A percentile compares a stretch with the other conserved stretches of the same genome.
phyloP scores from a whole-genome alignment of 2,329 filamentous ascomycete species.

The Biscogniauxia sp. region DNA sequence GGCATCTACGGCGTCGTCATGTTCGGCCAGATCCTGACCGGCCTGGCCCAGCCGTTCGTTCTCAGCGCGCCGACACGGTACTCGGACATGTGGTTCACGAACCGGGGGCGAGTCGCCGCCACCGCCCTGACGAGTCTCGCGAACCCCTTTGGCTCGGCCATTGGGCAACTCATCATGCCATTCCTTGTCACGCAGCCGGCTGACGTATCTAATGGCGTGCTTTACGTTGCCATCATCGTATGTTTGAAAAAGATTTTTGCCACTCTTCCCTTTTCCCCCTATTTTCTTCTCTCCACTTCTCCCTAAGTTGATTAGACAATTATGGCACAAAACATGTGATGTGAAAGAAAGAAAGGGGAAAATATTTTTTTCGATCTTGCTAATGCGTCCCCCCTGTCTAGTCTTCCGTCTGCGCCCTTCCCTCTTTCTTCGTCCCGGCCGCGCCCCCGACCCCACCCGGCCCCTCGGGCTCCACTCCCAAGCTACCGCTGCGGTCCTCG shows the following conservation, averaged over 20 bases:
- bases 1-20: slow-evolving; percentile 75
- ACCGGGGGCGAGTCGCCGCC: slow-evolving; percentile 76
- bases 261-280: too few species aligned
- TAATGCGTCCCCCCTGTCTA: slow-evolving; percentile 4
- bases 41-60: slow-evolving; percentile 88
- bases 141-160: slow-evolving; percentile 84
- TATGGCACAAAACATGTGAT: background rate
- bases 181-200: slow-evolving; percentile 63
- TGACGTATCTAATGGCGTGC: slow-evolving; percentile 76
- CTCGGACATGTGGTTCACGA: slow-evolving; percentile 92
- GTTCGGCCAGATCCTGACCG: slow-evolving; percentile 88
- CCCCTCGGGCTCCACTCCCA: slow-evolving; percentile 61
- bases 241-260: slow-evolving; percentile 37
- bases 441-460: slow-evolving; percentile 75
- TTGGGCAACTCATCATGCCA: slow-evolving; percentile 84
- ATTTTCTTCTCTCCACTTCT: background rate
- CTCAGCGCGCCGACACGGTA: slow-evolving; percentile 86
- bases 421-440: slow-evolving; percentile 78
- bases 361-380: slow-evolving; percentile 47
- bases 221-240: slow-evolving; percentile 82
- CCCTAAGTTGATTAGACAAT: background rate
- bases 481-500: slow-evolving; percentile 51
- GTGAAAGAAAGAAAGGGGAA: slow-evolving; percentile 31
- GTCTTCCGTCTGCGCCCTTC: slow-evolving; percentile 59
- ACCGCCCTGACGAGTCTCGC: slow-evolving; percentile 83